These are phyloP conservation scores for Teratosphaeria nubilosa DNA, from an alignment of 2,329 filamentous ascomycete species.

Conservation along the genomic window DNA sequence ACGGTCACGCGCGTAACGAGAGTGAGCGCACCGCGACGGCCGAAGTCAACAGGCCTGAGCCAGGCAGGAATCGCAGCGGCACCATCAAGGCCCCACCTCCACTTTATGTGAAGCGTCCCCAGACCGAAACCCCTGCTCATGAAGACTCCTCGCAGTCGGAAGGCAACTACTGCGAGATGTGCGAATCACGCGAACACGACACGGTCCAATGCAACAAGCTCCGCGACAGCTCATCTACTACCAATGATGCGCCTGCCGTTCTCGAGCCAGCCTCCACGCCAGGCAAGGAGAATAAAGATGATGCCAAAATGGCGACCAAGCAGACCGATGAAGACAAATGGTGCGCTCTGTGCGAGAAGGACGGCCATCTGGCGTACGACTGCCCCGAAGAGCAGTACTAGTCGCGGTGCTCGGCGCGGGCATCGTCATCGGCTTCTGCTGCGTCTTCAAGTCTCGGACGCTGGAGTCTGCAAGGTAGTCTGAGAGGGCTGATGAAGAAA, in stretches of 20 bases:
- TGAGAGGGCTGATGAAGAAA: not conserved
- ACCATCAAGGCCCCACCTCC: conserved; percentile 52
- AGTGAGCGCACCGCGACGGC: conserved; percentile 20
- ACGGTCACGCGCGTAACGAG: conserved; percentile 35
- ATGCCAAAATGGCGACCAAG: conserved; percentile 1
- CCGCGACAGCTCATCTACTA: not conserved
- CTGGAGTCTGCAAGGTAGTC: not conserved
- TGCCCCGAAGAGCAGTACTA: conserved; percentile 31
- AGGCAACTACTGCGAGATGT: conserved; percentile 84
- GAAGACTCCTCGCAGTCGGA: conserved; percentile 34
- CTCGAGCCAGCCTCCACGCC: not conserved
- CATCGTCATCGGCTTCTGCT: not conserved
- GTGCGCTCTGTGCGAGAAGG: conserved; percentile 93
- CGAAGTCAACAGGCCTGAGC: conserved; percentile 7
- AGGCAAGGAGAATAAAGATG: conserved; percentile 9
- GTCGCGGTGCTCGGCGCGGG: conserved; percentile 4
- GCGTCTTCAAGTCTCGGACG: conserved; percentile 8
- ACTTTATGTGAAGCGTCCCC: conserved; percentile 52
- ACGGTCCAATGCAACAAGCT: conserved; percentile 71
- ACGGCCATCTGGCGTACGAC: conserved; percentile 73
- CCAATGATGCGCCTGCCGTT: not conserved
- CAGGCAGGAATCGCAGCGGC: conserved; percentile 32
- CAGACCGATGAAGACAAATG: conserved; percentile 69
- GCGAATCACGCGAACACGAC: conserved; percentile 83
- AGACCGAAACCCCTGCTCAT: not conserved